Evolutionary conservation across 106 monocot genomes (phyloP), one percentile per base, ranked within the genome.

Genomic region (Apostasia shenzhenica): DNA sequence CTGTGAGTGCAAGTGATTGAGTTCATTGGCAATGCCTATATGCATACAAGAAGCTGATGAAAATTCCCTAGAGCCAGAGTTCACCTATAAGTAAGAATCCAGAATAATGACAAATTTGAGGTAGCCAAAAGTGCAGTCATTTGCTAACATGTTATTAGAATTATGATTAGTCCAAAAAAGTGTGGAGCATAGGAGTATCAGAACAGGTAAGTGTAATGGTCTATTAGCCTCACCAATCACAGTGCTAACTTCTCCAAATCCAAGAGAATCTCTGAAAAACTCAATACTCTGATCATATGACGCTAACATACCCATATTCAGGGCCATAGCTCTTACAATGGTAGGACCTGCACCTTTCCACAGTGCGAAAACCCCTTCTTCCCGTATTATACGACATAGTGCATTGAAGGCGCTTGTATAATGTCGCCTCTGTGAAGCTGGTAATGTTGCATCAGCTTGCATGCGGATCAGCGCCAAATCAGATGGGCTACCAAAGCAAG

Each of bases 271-370:
- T 55, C 81, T 90, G 79, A 94, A 90, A 54, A 90, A 74, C 72
- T 94, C 94, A 7, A 94, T 79, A 71, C 85, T 87, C 77, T 94
- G 90, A 72, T 94, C 90, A 73, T 94, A 94, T 2, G 90, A 90
- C 6, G 94, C 94, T 79, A 94, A 90, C 94, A 94, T 90, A 57
- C 94, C 94, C 90, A 90, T 94, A 77, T 94, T 94, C 12, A 90
- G 61, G 43, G 94, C 68, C 94, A 94, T 94, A 45, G 94, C 94
- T 60, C 90, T 73, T 2, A 90, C 90, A 5, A 94, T 85, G 59
- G 90, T 94, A 41, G 90, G 90, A 6, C 87, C 94, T 26, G 90
- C 94, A 62, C 94, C 90, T 68, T 94, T 90, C 94, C 94, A 94
- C 2, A 94, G 81, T 50, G 90, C 80, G 14, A 94, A 75, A 65